Evolutionary conservation across 2,329 filamentous ascomycete species (phyloP), one percentile per base, ranked within the genome.

Genomic region (Metarhizium anisopliae): DNA sequence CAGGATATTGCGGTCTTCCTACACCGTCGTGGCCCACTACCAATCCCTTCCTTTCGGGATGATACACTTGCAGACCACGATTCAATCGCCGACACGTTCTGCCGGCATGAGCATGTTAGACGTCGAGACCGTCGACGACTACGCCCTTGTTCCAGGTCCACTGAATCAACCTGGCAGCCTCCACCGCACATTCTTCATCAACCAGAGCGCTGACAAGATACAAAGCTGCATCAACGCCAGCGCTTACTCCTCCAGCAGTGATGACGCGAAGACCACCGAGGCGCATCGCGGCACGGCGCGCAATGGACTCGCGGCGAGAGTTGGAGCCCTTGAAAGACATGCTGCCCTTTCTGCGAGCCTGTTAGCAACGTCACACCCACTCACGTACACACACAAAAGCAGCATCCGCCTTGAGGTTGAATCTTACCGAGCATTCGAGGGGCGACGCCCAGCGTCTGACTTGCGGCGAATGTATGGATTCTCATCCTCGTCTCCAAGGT

Each of bases 181-280:
- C 87, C 57, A 84, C 80, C 60, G 90, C 89, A 58, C 85, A 79
- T 54, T 89, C 87, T 66, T 90, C 84, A 58, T 85, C 87, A 52
- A 93, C 89, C 70, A 95, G 74, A 62, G 90, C 89, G 71, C 86
- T 88, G 70, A 95, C 85, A 68, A 95, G 79, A 76, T 95, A 94
- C 74, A 95, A 75, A 63, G 86, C 79, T 55, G 90, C 90, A 77
- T 95, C 90, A 55, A 95, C 77, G 68, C 90, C 90, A 72, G 87
- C 85, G 68, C 85, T 87, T 63, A 90, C 78, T 61, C 90, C 90
- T 62, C 89, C 89, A 61, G 83, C 82, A 60, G 90, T 95, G 66
- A 96, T 85, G 61, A 95, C 85, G 61, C 89, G 78, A 59, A 83
- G 78, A 56, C 81, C 81, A 63, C 82, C 80, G 51, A 91, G 81